A percentile compares a stretch with the other conserved stretches of the same genome.
Evolutionary conservation across 768 basidiomycete species (phyloP).

Genomic region (Clavulina sp.): DNA sequence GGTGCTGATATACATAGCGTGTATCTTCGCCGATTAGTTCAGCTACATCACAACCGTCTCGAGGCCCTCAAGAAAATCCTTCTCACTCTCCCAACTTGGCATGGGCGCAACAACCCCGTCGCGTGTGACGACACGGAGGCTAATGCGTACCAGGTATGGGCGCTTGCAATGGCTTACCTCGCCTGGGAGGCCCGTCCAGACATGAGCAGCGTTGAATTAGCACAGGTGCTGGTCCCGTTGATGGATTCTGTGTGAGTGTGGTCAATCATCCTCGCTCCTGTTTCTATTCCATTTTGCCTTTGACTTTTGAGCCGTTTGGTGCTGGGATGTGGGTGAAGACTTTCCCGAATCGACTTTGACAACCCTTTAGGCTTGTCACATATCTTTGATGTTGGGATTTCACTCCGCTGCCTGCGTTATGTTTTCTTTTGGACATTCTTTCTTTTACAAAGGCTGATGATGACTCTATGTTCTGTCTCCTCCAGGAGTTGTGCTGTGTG

Average conservation of each 20-base stretch:
- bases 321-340: neutral
- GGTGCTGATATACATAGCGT: no score
- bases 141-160: constrained; percentile 8
- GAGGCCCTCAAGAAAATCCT: constrained; percentile 70
- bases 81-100: constrained; percentile 3
- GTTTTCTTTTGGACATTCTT: neutral
- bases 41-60: constrained; percentile 64
- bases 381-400: no score
- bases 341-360: neutral
- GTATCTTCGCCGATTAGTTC: constrained; percentile 68
- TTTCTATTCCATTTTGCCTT: neutral
- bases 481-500: neutral
- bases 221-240: neutral
- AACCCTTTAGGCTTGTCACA: no score
- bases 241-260: neutral
- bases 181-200: constrained; percentile 1
- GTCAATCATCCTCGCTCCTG: neutral
- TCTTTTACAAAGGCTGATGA: neutral
- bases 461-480: neutral
- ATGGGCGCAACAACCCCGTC: neutral
- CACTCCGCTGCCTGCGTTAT: neutral
- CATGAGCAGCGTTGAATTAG: neutral
- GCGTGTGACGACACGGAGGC: constrained; percentile 7
- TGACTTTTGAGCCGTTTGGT: neutral
- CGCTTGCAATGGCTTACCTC: constrained; percentile 10